Base-by-base conservation (phyloP, 2,329 filamentous ascomycete species). In the Arthrobotrys pseudoclavata region DNA sequence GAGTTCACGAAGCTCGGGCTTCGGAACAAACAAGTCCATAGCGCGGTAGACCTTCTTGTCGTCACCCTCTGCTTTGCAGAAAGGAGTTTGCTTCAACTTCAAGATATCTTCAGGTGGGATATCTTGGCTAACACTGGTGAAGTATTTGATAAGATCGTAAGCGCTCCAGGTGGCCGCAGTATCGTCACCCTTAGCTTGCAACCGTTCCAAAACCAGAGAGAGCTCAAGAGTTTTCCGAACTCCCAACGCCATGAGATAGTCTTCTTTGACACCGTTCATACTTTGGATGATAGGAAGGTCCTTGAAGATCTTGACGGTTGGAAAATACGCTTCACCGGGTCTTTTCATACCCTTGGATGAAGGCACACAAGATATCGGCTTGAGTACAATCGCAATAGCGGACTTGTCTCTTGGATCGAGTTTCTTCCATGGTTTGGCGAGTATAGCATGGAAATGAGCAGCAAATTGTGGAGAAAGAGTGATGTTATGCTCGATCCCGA, bases 171-270 rank as follows among this genome's bases (percentile, higher is more conserved):
- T 90, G 42, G 84, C 84, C 26, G 87, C 87, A 20, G 85, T 83
- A 48, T 76, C 79, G 15, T 76, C 76, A 22, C 72, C 69, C 20
- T 83, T 82, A n/a, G 86, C 85, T 80, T 97, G 87, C 50, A 99
- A 87, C 52, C 95, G 89, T 24, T 92, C 91, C 81, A 99, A 98
- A 31, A 99, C 96, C 31, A 96, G 95, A 34, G 93, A 93, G 1
- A 99, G 86, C 80, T 99, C 96, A 20, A 99, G 91, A 0, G 96
- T 99, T 85, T 98, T 98, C 75, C 96, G 90, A 26, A 99, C 94
- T 2, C 96, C 95, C 34, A 99, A 86, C 1, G 92, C 89, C 1
- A 88, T 85, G 50, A 99, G 84, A 79, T 99, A 92, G 83, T 96
- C 97, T 53, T 98, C 95, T 83, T 97, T 98, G 12, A 97, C 88